phyloP scores from a whole-genome alignment of 2,329 filamentous ascomycete genomes.

The Furcasterigmium furcatum region DNA sequence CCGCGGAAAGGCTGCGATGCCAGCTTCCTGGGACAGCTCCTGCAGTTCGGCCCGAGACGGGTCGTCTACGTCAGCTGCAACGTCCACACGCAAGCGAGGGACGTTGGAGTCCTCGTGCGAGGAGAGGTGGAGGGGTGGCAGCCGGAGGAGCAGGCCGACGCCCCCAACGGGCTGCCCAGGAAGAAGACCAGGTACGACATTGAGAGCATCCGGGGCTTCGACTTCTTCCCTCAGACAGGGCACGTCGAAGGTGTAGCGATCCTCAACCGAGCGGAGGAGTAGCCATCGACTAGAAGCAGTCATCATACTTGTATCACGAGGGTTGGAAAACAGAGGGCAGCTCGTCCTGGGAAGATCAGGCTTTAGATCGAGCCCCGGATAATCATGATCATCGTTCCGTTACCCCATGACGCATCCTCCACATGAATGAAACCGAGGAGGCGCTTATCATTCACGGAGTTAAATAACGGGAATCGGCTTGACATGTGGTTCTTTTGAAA shows the following conservation, averaged over 20 bases:
- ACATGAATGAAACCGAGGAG: too few species aligned
- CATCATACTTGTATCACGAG: too few species aligned
- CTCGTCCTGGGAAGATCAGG: too few species aligned
- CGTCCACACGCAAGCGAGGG: slow-evolving; percentile 93
- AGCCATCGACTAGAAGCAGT: background rate
- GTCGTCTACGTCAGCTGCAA: slow-evolving; percentile 97
- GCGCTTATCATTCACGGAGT: too few species aligned
- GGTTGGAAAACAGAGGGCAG: too few species aligned
- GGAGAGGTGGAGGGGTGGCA: slow-evolving; percentile 40
- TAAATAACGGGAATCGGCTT: too few species aligned
- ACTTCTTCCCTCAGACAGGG: slow-evolving; percentile 90
- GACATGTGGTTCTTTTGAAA: too few species aligned
- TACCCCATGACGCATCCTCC: too few species aligned
- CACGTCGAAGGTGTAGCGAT: slow-evolving; percentile 69
- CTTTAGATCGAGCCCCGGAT: too few species aligned
- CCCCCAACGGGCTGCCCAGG: slow-evolving; percentile 20
- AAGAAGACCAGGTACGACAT: slow-evolving; percentile 65
- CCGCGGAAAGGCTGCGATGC: slow-evolving; percentile 92
- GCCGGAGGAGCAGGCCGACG: slow-evolving; percentile 5
- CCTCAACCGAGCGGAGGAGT: slow-evolving; percentile 52
- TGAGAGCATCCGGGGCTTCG: slow-evolving; percentile 88
- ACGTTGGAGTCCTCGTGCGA: slow-evolving; percentile 82
- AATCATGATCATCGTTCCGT: too few species aligned
- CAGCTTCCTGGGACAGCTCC: slow-evolving; percentile 76
- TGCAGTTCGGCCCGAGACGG: slow-evolving; percentile 72